Conservation (phyloP, 129 eudicot genomes). For the Apium graveolens region DNA sequence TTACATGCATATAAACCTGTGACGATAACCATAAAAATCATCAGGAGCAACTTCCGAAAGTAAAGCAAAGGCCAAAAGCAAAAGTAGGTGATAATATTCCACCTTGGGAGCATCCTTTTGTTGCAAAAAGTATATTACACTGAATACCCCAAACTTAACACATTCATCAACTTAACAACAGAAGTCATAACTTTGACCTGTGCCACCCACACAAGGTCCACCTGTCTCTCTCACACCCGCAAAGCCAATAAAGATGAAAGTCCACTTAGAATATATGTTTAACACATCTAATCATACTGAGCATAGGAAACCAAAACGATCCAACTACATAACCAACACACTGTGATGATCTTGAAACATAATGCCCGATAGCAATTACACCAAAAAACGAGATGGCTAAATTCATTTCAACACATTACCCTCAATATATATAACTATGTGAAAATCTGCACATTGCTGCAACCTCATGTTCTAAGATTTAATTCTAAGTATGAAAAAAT, state of each 20-base stretch:
- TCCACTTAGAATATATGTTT: background rate
- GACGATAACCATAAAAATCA: background rate
- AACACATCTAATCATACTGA: background rate
- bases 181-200: background rate
- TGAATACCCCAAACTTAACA: background rate
- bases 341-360: background rate
- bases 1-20: background rate
- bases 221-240: background rate
- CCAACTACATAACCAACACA: background rate
- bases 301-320: background rate
- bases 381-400: background rate
- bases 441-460: too few relatives aligned
- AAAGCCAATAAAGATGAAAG: background rate
- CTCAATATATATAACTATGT: background rate
- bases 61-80: background rate
- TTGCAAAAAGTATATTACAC: background rate
- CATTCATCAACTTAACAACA: background rate
- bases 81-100: background rate
- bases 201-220: background rate
- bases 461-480: too few relatives aligned
- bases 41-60: background rate
- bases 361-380: background rate
- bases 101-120: background rate
- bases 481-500: too few relatives aligned
- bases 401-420: background rate